These are phyloP conservation scores for Cyclotella baltica DNA, from an alignment of 108 stramenopile species.

Conservation along the genomic window DNA sequence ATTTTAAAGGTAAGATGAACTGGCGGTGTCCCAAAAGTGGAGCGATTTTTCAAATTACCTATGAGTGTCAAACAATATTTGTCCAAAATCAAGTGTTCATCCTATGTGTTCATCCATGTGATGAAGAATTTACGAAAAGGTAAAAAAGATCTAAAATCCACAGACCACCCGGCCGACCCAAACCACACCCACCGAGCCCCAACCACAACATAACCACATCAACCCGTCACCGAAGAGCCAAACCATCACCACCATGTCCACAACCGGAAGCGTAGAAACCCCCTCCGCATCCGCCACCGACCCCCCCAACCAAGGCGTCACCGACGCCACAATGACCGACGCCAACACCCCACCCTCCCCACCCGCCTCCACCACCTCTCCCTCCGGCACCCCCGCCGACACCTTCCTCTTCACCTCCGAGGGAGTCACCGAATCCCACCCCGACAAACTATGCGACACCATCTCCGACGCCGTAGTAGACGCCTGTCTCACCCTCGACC, in stretches of 20 bases:
- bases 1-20: too few relatives aligned
- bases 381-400: slow-evolving; percentile 19
- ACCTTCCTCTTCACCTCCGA: slow-evolving; percentile 95
- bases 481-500: slow-evolving; percentile 94
- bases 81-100: too few relatives aligned
- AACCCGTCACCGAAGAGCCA: too few relatives aligned
- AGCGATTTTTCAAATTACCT: too few relatives aligned
- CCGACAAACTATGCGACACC: slow-evolving; percentile 98
- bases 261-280: slow-evolving; percentile 4
- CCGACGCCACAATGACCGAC: slow-evolving; percentile 9
- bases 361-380: background rate
- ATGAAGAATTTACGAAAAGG: too few relatives aligned
- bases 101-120: too few relatives aligned
- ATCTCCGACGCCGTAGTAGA: slow-evolving; percentile 97
- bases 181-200: too few relatives aligned
- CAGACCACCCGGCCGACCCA: too few relatives aligned
- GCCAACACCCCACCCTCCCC: background rate
- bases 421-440: slow-evolving; percentile 98
- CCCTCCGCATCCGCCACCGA: background rate
- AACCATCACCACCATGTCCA: slow-evolving; percentile 14
- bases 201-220: too few relatives aligned
- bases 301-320: background rate
- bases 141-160: too few relatives aligned
- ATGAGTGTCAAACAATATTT: too few relatives aligned
- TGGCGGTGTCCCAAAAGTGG: too few relatives aligned